Evolutionary conservation across 225 moss, liverwort and hornwort genomes (phyloP).

Genomic region (Marchantia polymorpha): DNA sequence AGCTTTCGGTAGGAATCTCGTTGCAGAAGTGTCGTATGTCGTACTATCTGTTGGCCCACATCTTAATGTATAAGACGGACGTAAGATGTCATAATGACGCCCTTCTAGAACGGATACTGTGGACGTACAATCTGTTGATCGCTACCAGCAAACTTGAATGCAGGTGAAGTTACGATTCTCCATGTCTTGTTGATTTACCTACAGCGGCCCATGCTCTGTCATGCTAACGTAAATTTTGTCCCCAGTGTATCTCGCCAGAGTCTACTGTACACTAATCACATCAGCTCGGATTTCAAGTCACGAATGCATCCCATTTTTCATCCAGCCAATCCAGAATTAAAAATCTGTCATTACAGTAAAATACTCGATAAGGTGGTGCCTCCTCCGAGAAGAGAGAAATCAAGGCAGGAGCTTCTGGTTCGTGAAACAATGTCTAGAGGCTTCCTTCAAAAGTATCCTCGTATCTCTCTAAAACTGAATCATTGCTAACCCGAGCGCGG

Average conservation of each 20-base stretch:
- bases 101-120: constrained; percentile 12
- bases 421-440: not conserved
- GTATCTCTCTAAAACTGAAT: not conserved
- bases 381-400: too few relatives aligned
- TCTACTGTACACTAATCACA: not conserved
- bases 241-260: too few relatives aligned
- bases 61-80: constrained; percentile 6
- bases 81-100: not conserved
- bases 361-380: not conserved
- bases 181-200: not conserved
- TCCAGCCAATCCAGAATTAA: not conserved
- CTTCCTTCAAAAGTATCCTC: not conserved
- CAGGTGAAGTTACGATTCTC: not conserved
- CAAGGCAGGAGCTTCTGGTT: not conserved
- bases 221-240: too few relatives aligned
- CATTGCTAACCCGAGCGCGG: not conserved
- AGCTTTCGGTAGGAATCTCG: constrained; percentile 9
- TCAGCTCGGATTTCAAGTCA: not conserved
- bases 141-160: constrained; percentile 7
- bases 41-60: constrained; percentile 11
- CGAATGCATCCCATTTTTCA: not conserved
- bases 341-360: not conserved
- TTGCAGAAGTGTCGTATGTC: not conserved
- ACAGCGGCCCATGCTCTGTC: not conserved
- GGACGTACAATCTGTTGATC: constrained; percentile 10